A percentile compares a stretch with the other conserved stretches of the same genome.
These are phyloP conservation scores for Candida awuae DNA, from an alignment of 805 yeast genomes.

Conservation along the genomic window DNA sequence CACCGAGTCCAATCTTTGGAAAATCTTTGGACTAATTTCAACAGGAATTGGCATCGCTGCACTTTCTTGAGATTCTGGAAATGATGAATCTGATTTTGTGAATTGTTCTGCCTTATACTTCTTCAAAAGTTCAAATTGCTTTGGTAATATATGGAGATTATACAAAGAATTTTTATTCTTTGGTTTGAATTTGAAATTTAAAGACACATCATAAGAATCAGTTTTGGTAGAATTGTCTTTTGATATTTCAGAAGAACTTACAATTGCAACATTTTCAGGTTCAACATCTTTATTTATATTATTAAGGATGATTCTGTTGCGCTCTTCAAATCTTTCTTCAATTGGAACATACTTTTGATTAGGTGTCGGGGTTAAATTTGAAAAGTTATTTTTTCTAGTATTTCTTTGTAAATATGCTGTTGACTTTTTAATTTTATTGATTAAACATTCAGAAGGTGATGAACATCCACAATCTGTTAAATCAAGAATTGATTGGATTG, in stretches of 20 bases:
- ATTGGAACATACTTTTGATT: slow-evolving; percentile 28
- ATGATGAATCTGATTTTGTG: slow-evolving; percentile 1
- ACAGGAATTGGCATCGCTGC: slow-evolving; percentile 11
- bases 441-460: slow-evolving; percentile 43
- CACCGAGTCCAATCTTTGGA: slow-evolving; percentile 2
- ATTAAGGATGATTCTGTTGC: slow-evolving; percentile 18
- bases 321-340: slow-evolving; percentile 23
- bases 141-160: slow-evolving; percentile 12
- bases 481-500: slow-evolving; percentile 54
- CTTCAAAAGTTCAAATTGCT: slow-evolving; percentile 9
- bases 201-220: background rate
- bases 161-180: slow-evolving; percentile 6
- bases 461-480: slow-evolving; percentile 53
- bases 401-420: slow-evolving; percentile 53
- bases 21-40: slow-evolving; percentile 6
- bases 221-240: background rate
- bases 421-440: slow-evolving; percentile 54
- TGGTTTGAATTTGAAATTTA: slow-evolving; percentile 4
- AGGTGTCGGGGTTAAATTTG: slow-evolving; percentile 20
- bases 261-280: background rate
- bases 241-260: background rate
- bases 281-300: background rate
- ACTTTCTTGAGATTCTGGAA: background rate
- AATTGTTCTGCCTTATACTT: slow-evolving; percentile 2
- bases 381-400: slow-evolving; percentile 40